These are phyloP conservation scores for Scutellaria baicalensis DNA, from an alignment of 257 asterid genomes.

Conservation along the genomic window DNA sequence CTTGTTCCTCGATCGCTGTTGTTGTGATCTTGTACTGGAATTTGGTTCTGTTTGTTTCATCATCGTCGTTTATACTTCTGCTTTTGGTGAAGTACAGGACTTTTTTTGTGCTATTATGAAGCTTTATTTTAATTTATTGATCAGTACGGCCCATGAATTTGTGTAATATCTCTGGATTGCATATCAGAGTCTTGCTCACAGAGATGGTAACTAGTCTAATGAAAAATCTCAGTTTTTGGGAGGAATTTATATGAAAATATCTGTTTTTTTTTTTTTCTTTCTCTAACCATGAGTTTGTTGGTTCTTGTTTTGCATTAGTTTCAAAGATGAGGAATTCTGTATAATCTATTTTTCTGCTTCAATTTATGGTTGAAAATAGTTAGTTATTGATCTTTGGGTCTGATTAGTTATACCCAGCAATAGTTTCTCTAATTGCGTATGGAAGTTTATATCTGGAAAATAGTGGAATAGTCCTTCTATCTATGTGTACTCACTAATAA, in stretches of 20 bases:
- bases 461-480: background rate
- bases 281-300: background rate
- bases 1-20: background rate
- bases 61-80: background rate
- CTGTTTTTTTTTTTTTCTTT: background rate
- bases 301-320: background rate
- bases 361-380: background rate
- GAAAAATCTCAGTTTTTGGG: background rate
- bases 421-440: conserved; percentile 3
- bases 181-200: background rate
- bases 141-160: background rate
- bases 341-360: background rate
- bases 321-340: background rate
- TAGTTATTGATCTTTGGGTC: background rate
- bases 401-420: background rate
- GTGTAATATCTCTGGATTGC: background rate
- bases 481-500: background rate
- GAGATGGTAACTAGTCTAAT: background rate
- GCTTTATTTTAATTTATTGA: background rate
- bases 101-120: background rate
- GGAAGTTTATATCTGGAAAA: background rate
- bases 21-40: background rate
- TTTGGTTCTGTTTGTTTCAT: background rate
- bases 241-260: background rate
- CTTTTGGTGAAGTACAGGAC: background rate